A percentile compares a stretch with the other conserved stretches of the same genome.
phyloP scores from a whole-genome alignment of 2,329 filamentous ascomycete species.

The Ophiosphaerella korrae region DNA sequence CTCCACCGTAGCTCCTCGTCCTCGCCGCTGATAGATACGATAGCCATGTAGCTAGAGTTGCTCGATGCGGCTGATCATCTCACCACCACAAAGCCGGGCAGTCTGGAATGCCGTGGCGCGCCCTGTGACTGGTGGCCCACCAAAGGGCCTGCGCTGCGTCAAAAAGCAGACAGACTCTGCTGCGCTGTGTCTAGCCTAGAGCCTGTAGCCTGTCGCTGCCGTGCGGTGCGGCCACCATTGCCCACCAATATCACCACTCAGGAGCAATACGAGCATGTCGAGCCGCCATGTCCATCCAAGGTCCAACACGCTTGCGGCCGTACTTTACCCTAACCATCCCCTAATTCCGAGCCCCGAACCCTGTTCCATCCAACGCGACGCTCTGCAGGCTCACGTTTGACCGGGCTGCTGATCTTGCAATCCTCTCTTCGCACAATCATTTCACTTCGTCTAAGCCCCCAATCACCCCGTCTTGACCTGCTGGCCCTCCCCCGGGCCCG shows the following conservation, averaged over 20 bases:
- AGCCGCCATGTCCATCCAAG: slow-evolving; percentile 17
- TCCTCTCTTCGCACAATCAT: slow-evolving; percentile 35
- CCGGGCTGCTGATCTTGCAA: slow-evolving; percentile 42
- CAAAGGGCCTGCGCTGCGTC: background rate
- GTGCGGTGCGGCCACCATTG: slow-evolving; percentile 34
- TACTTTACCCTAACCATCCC: slow-evolving; percentile 41
- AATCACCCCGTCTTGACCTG: slow-evolving; percentile 35
- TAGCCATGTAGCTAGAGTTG: slow-evolving; percentile 3
- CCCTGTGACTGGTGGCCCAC: background rate
- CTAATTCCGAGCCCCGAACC: slow-evolving; percentile 43
- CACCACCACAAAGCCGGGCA: slow-evolving; percentile 9
- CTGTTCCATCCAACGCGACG: slow-evolving; percentile 41
- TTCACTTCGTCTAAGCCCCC: slow-evolving; percentile 34
- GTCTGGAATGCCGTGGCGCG: slow-evolving; percentile 34
- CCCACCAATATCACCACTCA: slow-evolving; percentile 1
- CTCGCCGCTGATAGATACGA: background rate
- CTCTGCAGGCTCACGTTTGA: slow-evolving; percentile 42
- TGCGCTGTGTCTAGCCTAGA: too few species aligned
- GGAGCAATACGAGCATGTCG: slow-evolving; percentile 38
- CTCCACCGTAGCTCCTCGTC: too few species aligned
- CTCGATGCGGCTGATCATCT: slow-evolving; percentile 28
- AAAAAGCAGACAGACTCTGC: slow-evolving; percentile 12
- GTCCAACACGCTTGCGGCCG: slow-evolving; percentile 22
- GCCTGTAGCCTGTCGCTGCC: background rate
- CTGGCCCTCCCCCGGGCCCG: slow-evolving; percentile 25